A percentile compares a stretch with the other conserved stretches of the same genome.
Conservation (phyloP, 257 asterid species). For the Petunia axillaris region DNA sequence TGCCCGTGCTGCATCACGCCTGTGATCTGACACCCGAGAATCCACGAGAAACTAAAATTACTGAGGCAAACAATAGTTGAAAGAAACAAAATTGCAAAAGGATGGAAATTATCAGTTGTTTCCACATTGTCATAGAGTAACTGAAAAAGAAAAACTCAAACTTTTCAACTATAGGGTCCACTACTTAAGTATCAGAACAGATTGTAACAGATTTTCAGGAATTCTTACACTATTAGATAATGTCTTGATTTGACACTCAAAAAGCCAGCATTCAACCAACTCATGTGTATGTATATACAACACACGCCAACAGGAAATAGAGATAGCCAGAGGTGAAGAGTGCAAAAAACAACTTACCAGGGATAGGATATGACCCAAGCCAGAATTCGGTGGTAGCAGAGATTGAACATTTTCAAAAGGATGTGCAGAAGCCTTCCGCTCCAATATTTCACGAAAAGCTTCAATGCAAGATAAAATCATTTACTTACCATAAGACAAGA, state of each 20-base stretch:
- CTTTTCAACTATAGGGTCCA: slow-evolving; percentile 23
- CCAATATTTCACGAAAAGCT: slow-evolving; percentile 95
- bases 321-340: background rate
- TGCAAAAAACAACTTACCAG: slow-evolving; percentile 56
- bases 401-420: slow-evolving; percentile 93
- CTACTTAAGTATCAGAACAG: background rate
- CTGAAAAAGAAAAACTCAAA: background rate
- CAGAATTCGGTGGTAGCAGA: slow-evolving; percentile 83
- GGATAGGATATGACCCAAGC: slow-evolving; percentile 82
- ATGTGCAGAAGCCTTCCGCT: slow-evolving; percentile 87
- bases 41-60: slow-evolving; percentile 8
- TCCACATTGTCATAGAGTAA: background rate
- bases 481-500: slow-evolving; percentile 18
- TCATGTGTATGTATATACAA: background rate
- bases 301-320: background rate
- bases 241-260: background rate
- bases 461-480: slow-evolving; percentile 33
- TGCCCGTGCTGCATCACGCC: slow-evolving; percentile 94
- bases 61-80: background rate
- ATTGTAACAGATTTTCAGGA: background rate
- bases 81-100: background rate
- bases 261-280: slow-evolving; percentile 5
- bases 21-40: slow-evolving; percentile 68
- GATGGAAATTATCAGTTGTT: background rate
- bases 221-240: background rate